Percentiles rank a stretch among this genome's conserved stretches.
Conservation (phyloP, 129 eudicot species). For the Silybum marianum region DNA sequence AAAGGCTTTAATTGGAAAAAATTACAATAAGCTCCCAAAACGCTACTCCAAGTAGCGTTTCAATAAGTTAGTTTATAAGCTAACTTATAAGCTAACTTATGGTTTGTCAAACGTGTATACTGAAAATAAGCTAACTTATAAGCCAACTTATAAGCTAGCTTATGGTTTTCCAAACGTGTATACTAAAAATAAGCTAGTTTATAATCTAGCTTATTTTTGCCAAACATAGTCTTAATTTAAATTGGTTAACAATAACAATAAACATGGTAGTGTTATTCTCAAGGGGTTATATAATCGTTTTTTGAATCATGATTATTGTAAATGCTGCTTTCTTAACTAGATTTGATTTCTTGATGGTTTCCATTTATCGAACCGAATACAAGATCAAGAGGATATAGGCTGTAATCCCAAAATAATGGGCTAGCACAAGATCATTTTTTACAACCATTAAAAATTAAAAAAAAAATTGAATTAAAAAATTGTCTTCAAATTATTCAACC, state of each 20-base stretch:
- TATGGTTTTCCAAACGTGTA: too few species aligned
- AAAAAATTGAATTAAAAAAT: neutral
- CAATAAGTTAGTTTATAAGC: too few species aligned
- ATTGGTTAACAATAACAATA: neutral
- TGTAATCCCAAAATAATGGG: neutral
- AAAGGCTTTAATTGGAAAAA: too few species aligned
- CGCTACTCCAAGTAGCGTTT: too few species aligned
- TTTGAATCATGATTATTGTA: neutral
- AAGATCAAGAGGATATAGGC: neutral
- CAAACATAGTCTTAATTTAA: too few species aligned
- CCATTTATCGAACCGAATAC: neutral
- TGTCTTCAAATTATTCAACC: slow-evolving; percentile 2
- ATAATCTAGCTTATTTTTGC: too few species aligned
- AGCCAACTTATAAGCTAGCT: too few species aligned
- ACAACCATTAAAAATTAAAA: neutral
- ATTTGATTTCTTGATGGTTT: neutral
- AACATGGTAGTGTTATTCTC: neutral
- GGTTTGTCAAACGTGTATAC: too few species aligned
- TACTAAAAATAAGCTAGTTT: too few species aligned
- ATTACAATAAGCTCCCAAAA: too few species aligned
- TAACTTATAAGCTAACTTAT: too few species aligned
- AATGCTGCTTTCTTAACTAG: neutral
- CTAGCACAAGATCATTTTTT: neutral
- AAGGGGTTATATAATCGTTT: neutral
- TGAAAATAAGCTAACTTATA: too few species aligned